Conservation (phyloP, 164 flowering plant species). For the Umbellularia californica region DNA sequence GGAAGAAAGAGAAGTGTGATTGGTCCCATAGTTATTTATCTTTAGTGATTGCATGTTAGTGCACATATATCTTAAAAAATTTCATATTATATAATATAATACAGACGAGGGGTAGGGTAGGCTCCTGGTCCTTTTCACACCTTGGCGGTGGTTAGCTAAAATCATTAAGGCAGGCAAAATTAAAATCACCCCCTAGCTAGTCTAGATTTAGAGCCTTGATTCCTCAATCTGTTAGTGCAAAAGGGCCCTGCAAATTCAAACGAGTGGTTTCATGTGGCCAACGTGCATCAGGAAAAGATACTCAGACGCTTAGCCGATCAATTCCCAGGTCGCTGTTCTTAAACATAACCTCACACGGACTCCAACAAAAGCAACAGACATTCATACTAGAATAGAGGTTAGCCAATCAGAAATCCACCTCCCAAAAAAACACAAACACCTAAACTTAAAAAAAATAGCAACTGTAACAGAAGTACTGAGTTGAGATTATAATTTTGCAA, state of each 20-base stretch:
- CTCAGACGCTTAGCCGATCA: background rate
- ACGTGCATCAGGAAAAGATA: background rate
- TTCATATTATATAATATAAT: background rate
- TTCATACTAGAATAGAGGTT: background rate
- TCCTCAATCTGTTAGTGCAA: background rate
- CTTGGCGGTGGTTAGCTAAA: slow-evolving; percentile 6
- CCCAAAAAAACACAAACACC: background rate
- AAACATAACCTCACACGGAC: background rate
- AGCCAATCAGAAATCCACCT: background rate
- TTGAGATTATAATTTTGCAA: background rate
- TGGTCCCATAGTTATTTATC: background rate
- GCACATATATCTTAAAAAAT: background rate
- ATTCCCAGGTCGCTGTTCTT: background rate
- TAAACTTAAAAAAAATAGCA: background rate
- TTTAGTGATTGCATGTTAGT: slow-evolving; percentile 1
- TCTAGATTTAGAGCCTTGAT: background rate
- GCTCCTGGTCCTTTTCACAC: slow-evolving; percentile 11
- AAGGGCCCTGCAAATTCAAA: slow-evolving; percentile 1
- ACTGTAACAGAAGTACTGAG: background rate
- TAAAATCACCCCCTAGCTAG: background rate
- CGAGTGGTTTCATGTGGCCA: background rate
- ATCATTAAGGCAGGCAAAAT: background rate
- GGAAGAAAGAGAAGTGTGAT: background rate
- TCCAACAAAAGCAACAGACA: background rate
- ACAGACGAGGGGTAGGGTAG: slow-evolving; percentile 5